Evolutionary conservation across 345 rosid genomes (phyloP).

Genomic region (Rhizophora apiculata): DNA sequence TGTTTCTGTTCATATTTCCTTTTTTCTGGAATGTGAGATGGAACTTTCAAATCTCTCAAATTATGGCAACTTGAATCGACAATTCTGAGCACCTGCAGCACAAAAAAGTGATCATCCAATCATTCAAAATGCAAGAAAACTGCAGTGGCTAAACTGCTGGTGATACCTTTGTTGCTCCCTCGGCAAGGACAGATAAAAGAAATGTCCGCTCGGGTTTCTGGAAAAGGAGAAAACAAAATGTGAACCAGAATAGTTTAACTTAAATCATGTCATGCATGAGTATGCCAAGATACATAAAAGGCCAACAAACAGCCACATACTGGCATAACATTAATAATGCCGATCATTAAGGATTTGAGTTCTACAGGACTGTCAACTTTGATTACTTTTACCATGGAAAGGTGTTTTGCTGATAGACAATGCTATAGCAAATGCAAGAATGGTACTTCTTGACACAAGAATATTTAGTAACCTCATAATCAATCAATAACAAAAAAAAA

Average conservation of each 20-base stretch:
- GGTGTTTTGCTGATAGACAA: no score
- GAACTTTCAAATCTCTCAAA: slow-evolving; percentile 45
- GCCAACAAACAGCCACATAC: slow-evolving; percentile 6
- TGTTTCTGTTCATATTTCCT: slow-evolving; percentile 49
- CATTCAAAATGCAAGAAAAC: slow-evolving; percentile 9
- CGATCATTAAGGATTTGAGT: no score
- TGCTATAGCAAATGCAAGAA: no score
- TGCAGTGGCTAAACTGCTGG: slow-evolving; percentile 9
- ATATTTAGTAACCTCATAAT: no score
- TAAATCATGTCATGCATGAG: background rate
- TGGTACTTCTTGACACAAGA: no score
- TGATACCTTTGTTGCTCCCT: slow-evolving; percentile 84
- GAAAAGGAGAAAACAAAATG: slow-evolving; percentile 8
- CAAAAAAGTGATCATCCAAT: slow-evolving; percentile 18
- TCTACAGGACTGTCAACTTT: no score
- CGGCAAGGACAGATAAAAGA: slow-evolving; percentile 63
- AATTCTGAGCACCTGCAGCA: slow-evolving; percentile 68
- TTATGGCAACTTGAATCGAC: slow-evolving; percentile 77
- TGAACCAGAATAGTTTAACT: slow-evolving; percentile 5
- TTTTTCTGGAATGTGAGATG: slow-evolving; percentile 32
- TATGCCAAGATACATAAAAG: background rate
- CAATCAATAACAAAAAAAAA: no score
- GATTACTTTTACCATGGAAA: no score
- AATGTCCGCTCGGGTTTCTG: slow-evolving; percentile 89
- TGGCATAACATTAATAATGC: background rate